Evolutionary conservation across 179 eudicot species (phyloP).

Genomic region (Heliamphora pulchella): DNA sequence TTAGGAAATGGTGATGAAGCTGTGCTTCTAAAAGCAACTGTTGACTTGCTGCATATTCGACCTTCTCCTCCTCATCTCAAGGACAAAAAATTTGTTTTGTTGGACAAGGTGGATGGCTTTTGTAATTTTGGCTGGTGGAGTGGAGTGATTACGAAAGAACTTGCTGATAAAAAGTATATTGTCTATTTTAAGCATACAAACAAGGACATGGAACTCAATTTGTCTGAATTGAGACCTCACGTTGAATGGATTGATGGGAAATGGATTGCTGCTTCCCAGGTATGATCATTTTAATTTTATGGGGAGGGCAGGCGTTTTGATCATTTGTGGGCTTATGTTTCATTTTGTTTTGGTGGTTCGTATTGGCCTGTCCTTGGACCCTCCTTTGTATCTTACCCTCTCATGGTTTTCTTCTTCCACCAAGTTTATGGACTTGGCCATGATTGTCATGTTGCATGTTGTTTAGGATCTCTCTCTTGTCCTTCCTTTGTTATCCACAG

Average conservation of each 20-base stretch:
- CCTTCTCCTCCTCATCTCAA: slow-evolving; percentile 48
- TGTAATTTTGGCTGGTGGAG: slow-evolving; percentile 57
- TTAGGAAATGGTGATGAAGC: slow-evolving; percentile 14
- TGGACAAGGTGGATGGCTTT: slow-evolving; percentile 63
- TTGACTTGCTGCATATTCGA: slow-evolving; percentile 46
- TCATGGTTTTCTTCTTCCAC: neutral
- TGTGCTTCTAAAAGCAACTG: slow-evolving; percentile 28
- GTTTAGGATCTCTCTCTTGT: neutral
- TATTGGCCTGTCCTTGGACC: neutral
- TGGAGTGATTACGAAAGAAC: slow-evolving; percentile 61
- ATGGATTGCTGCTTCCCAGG: slow-evolving; percentile 57
- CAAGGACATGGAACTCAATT: slow-evolving; percentile 42
- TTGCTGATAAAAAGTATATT: slow-evolving; percentile 52
- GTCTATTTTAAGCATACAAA: slow-evolving; percentile 52
- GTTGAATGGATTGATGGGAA: slow-evolving; percentile 59
- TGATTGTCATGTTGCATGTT: neutral
- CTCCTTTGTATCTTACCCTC: neutral
- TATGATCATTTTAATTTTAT: slow-evolving; percentile 15
- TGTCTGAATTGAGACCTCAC: slow-evolving; percentile 49
- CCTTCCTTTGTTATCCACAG: neutral
- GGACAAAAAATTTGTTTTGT: slow-evolving; percentile 34
- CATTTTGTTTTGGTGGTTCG: neutral
- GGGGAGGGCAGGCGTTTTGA: neutral
- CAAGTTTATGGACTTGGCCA: neutral
- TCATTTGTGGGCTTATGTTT: neutral